Percentiles rank a stretch among this genome's conserved stretches.
Conservation (phyloP, 192 early-diverging fungal species). For the Rhizoclosmatium globosum region DNA sequence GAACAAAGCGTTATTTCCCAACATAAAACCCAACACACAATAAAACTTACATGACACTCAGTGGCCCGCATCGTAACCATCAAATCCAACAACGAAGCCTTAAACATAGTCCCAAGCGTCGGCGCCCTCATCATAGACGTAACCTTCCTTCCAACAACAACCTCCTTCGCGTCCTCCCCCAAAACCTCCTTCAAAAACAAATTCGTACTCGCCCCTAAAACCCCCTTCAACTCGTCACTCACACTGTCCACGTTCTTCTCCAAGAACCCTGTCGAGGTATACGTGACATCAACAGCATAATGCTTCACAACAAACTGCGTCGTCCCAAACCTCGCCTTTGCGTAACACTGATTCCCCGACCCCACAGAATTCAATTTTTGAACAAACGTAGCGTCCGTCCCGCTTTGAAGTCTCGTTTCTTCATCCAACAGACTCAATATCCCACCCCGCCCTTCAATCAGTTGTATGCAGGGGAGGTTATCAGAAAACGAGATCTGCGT, state of each 20-base stretch:
- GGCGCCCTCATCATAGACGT: conserved; percentile 66
- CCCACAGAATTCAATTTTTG: conserved; percentile 78
- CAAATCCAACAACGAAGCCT: conserved; percentile 69
- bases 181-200: conserved; percentile 77
- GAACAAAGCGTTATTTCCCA: background rate
- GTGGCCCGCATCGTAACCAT: conserved; percentile 92
- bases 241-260: conserved; percentile 96
- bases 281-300: conserved; percentile 88
- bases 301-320: conserved; percentile 83
- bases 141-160: conserved; percentile 3
- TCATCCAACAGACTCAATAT: conserved; percentile 95
- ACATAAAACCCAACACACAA: background rate
- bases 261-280: conserved; percentile 83
- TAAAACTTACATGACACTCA: conserved; percentile 59
- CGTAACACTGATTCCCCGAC: conserved; percentile 62
- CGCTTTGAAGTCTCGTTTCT: conserved; percentile 84
- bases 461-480: conserved; percentile 93
- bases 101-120: conserved; percentile 92
- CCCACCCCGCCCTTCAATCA: conserved; percentile 86
- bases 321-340: conserved; percentile 83
- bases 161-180: conserved; percentile 35
- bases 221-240: conserved; percentile 77
- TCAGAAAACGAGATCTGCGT: conserved; percentile 89
- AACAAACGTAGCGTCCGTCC: conserved; percentile 82
- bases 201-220: conserved; percentile 73